Evolutionary conservation across 345 rosid genomes (phyloP), one percentile per base, ranked within the genome.

Genomic region (Stellera chamaejasme): DNA sequence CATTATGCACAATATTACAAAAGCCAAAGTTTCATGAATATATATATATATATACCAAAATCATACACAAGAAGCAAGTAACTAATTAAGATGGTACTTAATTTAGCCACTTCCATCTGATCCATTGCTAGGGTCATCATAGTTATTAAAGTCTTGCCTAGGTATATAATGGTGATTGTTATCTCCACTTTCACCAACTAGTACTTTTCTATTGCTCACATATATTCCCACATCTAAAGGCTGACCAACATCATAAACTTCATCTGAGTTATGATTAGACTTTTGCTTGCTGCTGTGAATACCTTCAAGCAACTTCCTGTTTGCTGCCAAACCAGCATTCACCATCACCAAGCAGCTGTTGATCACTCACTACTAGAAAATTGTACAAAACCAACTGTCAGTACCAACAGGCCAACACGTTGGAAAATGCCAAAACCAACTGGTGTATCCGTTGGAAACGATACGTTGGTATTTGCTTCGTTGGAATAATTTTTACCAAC

Each of bases 111-210:
- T 66, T 23, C 75, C 81, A 48, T 72, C 65, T 50, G 69, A 65
- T 43, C 60, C 72, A 11, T 67, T 72, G 16, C 68, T 43, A 25
- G 72, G 77, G 39, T 19, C 23, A 19, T 19, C 23, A 19, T 63
- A 62, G 53, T 77, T 68, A 50, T 66, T 63, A 61, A 72, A 77
- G 58, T 66, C 80, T 64, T 71, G 79, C 66, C 81, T 61, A 36
- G 86, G 86, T n/a, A 77, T 71, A 61, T 61, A 70, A 66, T 81
- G 83, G 67, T 77, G 83, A 48, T 77, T 77, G 27, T 71, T 64
- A 39, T 75, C 60, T 46, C 55, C 69, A 62, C 59, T 68, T 54
- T 16, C 47, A 12, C 77, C 66, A 41, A 69, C 66, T 12, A 43
- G 68, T 16, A 0, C 15, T 42, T 19, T 27, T 9, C 3, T 26